A percentile compares a stretch with the other conserved stretches of the same genome.
phyloP scores from a whole-genome alignment of 208 protist genomes.

The Giardia duodenalis region DNA sequence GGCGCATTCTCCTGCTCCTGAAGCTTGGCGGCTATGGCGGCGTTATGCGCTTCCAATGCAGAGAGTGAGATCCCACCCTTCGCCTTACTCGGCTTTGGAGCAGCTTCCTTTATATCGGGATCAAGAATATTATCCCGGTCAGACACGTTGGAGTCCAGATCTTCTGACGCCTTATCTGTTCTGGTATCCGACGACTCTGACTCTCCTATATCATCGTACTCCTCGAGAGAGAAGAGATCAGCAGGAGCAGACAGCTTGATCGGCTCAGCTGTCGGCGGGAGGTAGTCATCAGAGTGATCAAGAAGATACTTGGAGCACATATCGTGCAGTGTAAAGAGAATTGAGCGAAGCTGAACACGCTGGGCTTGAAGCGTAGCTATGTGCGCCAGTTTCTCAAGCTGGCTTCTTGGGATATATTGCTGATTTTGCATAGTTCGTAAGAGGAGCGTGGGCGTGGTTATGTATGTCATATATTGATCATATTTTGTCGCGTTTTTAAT shows the following conservation, averaged over 20 bases:
- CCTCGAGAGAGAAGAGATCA: not conserved
- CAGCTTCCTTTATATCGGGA: not conserved
- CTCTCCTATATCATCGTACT: too few relatives aligned
- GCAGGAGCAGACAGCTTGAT: not conserved
- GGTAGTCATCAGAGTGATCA: not conserved
- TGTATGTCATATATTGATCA: not conserved
- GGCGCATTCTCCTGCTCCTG: not conserved
- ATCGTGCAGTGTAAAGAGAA: not conserved
- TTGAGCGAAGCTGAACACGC: not conserved
- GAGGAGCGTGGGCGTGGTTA: not conserved
- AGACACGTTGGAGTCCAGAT: not conserved
- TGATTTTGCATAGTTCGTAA: not conserved
- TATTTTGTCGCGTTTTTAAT: not conserved
- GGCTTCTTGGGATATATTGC: not conserved
- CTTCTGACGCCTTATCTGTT: not conserved
- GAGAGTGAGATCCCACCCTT: not conserved
- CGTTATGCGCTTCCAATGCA: not conserved
- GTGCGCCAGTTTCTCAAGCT: not conserved
- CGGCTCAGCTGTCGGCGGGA: not conserved
- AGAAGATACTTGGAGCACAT: not conserved
- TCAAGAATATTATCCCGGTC: not conserved
- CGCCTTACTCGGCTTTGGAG: not conserved
- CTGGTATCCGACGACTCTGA: not conserved
- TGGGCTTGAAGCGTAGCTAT: not conserved
- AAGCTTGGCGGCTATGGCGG: not conserved